Conservation (phyloP, 192 early-diverging fungal species). For the Piromyces finnis region DNA sequence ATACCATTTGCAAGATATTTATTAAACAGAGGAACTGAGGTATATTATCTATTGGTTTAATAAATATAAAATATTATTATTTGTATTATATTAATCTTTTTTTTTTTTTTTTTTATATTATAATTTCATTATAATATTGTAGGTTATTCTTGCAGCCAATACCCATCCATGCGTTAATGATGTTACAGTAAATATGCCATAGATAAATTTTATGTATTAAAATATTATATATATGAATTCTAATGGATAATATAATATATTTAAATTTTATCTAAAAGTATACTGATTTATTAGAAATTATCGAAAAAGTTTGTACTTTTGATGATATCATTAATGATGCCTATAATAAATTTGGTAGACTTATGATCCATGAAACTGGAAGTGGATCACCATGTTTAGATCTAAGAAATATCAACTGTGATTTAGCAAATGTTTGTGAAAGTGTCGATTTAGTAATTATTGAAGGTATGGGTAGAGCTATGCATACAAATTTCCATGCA, state of each 20-base stretch:
- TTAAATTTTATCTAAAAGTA: conserved; percentile 1
- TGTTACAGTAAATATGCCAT: conserved; percentile 37
- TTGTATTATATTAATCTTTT: neutral
- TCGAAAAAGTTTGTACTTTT: conserved; percentile 13
- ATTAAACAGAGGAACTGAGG: conserved; percentile 15
- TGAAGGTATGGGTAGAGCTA: conserved; percentile 63
- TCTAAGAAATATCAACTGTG: conserved; percentile 37
- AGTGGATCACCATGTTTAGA: conserved; percentile 56
- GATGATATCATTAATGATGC: conserved; percentile 21
- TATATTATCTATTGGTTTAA: too few species aligned
- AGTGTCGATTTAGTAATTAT: conserved; percentile 57
- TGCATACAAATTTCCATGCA: conserved; percentile 61
- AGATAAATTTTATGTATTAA: too few species aligned
- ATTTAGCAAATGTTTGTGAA: conserved; percentile 21
- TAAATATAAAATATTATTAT: too few species aligned
- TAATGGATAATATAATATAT: too few species aligned
- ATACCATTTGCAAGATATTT: conserved; percentile 56
- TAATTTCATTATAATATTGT: too few species aligned
- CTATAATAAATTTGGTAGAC: conserved; percentile 2
- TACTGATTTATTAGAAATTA: conserved; percentile 28
- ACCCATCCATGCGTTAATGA: conserved; percentile 62
- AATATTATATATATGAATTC: too few species aligned
- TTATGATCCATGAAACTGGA: conserved; percentile 46
- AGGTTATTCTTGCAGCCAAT: conserved; percentile 57
- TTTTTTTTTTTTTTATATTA: neutral